Base-by-base conservation (phyloP, 495 filamentous ascomycete genomes). In the Trichocladium antarcticum region DNA sequence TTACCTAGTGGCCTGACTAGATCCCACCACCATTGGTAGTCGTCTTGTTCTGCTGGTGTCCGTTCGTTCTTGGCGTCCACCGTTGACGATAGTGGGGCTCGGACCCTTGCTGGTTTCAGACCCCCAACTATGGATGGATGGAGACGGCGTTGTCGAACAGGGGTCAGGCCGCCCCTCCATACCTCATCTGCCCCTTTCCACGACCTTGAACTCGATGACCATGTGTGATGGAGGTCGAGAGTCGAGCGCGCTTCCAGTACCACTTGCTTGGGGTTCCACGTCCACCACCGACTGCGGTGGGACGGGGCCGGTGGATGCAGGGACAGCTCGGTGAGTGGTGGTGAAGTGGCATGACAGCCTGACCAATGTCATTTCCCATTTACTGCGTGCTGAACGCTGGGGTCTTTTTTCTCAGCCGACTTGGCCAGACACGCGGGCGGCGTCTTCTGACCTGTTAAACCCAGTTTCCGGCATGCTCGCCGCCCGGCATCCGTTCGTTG, bases 61-160 rank as follows among this genome's bases (percentile, higher is more conserved):
- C 24, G 3, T 27, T 3, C 24, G 3, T 27, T 27, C 8, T 27
- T 27, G 4, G 3, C 8, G 24, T 8, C 24, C 24, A 27, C 4
- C 24, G 8, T 24, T 16, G 19, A 20, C 39, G 12, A 21, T 35
- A 21, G 32, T 31, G 40, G 48, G 31, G 21, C 19, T 31, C 40
- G 24, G 39, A 29, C 40, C 32, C 48, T 29, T 37, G 38, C 42
- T 42, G 48, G 42, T 50, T 50, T 38, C 42, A 31, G 9, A 5
- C n/a, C 40, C 39, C 32, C 29, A 31, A 9, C 31, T 27, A 40
- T 31, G 48, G 48, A 38, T 6, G 21, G 6, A 22, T 11, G 24
- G 27, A 21, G 22, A 7, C 21, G 45, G 24, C 15, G 21, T 27
- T 27, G 12, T 48, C 37, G 4, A 14, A 16, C 17, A 6, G 16